Conservation (phyloP, 257 asterid species). For the Misopates orontium region DNA sequence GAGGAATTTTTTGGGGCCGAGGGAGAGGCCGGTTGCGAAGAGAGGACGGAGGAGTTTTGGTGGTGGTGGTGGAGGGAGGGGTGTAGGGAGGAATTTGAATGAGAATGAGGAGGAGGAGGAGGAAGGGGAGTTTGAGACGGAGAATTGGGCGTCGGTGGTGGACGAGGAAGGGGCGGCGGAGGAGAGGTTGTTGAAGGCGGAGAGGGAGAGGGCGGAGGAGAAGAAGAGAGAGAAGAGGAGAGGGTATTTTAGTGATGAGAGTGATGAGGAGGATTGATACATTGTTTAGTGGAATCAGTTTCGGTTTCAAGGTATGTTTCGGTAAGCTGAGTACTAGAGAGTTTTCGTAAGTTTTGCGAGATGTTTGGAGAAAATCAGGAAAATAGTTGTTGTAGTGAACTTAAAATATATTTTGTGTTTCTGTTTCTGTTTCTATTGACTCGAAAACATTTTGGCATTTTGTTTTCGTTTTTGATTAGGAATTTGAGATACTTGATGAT, state of each 20-base stretch:
- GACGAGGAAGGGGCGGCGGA: slow-evolving; percentile 73
- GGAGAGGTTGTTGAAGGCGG: slow-evolving; percentile 52
- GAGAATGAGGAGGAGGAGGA: slow-evolving; percentile 54
- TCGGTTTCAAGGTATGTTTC: too few relatives aligned
- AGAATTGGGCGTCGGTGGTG: slow-evolving; percentile 96
- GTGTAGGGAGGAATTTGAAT: slow-evolving; percentile 25
- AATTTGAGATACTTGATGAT: too few relatives aligned
- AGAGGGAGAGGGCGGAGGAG: slow-evolving; percentile 36
- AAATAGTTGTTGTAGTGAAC: too few relatives aligned
- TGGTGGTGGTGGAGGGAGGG: slow-evolving; percentile 35
- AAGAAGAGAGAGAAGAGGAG: slow-evolving; percentile 65
- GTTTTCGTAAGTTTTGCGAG: too few relatives aligned
- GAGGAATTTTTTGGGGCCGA: slow-evolving; percentile 67
- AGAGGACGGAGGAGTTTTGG: slow-evolving; percentile 58
- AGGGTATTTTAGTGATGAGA: slow-evolving; percentile 94
- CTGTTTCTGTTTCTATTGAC: too few relatives aligned
- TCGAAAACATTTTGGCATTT: too few relatives aligned
- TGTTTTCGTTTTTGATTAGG: too few relatives aligned
- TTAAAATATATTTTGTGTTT: too few relatives aligned
- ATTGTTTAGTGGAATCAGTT: too few relatives aligned
- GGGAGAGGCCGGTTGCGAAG: slow-evolving; percentile 86
- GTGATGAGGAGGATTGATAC: slow-evolving; percentile 73
- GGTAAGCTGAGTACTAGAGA: too few relatives aligned
- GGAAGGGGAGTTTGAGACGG: slow-evolving; percentile 48
- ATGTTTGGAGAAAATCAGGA: too few relatives aligned